Evolutionary conservation across 2,329 filamentous ascomycete genomes (phyloP), one percentile per base, ranked within the genome.

Genomic region (Aspergillus caelatus): DNA sequence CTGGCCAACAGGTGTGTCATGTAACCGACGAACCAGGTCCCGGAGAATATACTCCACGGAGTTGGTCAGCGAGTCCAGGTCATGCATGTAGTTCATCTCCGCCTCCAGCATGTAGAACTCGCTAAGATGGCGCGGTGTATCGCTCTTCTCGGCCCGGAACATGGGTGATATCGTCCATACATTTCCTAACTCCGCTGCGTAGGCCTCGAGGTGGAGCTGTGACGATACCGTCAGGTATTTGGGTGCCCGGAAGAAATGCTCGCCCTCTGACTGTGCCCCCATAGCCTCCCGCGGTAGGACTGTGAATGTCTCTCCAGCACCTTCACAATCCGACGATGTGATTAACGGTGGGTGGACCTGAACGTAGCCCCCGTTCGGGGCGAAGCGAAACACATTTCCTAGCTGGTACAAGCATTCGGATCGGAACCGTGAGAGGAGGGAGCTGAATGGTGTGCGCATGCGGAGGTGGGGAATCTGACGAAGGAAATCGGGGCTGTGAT

Each of bases 41-140:
- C 87, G 86, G 57, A 97, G 82, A 85, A 97, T 88, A 60, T 89
- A 83, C 77, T 98, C 93, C 2, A 93, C 86, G n/a, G 94, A 78
- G 62, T 89, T 83, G 86, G 96, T 95, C 70, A 99, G 83, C 30
- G 85, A 81, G 34, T 85, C 81, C 68, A 97, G 83, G 67, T 88
- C 81, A 54, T 91, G 84, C 48, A 90, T 86, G 75, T 97, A 97
- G 72, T 88, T 90, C 75, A 94, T 83, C 78, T 99, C 95, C 19
- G 90, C 94, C 79, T 99, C 95, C 2, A 99, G 86, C 95, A 99
- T 98, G 80, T 98, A 98, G 73, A 99, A 98, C 75, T 99, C 95
- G 81, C 93, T 97, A 65, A 99, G 83, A 79, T 99, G 95, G 32
- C 95, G 89, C 7, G 93, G 89, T 0, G 95, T 98, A 74, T 98